Evolutionary conservation across 2,329 filamentous ascomycete genomes (phyloP), one percentile per base, ranked within the genome.

Genomic region (Epichloe hybrida): DNA sequence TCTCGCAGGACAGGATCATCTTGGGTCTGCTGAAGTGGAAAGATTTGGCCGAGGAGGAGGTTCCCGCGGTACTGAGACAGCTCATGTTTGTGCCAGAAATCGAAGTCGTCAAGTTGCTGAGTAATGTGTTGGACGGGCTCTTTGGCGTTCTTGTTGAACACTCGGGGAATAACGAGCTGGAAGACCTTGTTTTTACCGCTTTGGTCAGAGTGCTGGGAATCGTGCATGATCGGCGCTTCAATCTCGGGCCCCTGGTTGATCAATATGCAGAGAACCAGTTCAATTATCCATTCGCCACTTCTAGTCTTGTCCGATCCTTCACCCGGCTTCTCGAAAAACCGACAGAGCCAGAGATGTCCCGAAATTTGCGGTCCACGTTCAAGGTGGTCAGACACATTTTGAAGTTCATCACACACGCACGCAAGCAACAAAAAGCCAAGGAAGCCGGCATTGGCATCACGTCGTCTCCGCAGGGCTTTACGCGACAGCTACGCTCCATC

Each of bases 11-110:
- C 63, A 84, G 90, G 51, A 80, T 85, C 15, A 78, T 98, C 11
- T 71, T 96, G 17, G 86, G 88, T 15, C 72, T 98, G 27, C 69
- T 97, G 36, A 87, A 84, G 58, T 97, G 93, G 93, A 88, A 81
- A 61, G 84, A 91, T 12, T 76, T 83, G 40, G 74, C 83, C 0
- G 77, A 82, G 44, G 81, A 83, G 31, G 81, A 90, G 37, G 74
- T 97, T 1, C 74, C 86, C 1, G 75, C 81, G 23, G 72, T 95
- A 1, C 70, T 98, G 41, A 85, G 86, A 62, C 83, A 90, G 57
- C 79, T 97, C 46, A 83, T 90, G 20, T 97, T 97, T 57, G 90
- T 98, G 0, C 87, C 93, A 0, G 93, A 98, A 64, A 95, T 97
- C 51, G 94, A 98, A 67, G 87, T 98, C 36, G 93, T 98, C 55